phyloP scores from a whole-genome alignment of 805 yeast species.

The Yarrowia porcina region DNA sequence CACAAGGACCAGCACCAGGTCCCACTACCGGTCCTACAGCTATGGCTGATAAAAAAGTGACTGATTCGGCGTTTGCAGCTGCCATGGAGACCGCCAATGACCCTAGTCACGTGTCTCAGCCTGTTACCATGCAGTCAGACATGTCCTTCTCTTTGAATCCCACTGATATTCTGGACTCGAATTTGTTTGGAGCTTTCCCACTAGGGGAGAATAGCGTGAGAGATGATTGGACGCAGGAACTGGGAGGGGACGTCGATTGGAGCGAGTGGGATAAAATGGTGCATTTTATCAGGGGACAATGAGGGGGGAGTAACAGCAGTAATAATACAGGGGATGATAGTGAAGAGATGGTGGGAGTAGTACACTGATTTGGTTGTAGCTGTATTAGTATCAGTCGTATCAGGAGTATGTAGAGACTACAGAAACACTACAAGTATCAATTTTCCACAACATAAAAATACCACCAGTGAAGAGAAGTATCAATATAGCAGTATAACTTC shows the following conservation, averaged over 20 bases:
- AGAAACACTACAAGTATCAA: too few relatives aligned
- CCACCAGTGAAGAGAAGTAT: too few relatives aligned
- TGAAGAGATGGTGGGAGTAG: too few relatives aligned
- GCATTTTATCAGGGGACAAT: constrained; percentile 4
- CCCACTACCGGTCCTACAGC: background rate
- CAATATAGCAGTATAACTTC: too few relatives aligned
- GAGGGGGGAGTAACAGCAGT: too few relatives aligned
- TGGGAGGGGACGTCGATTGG: constrained; percentile 20
- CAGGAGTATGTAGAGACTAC: too few relatives aligned
- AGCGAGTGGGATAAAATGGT: constrained; percentile 25
- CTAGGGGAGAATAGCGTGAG: background rate
- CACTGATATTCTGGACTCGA: constrained; percentile 9
- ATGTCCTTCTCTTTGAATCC: background rate
- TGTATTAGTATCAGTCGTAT: too few relatives aligned
- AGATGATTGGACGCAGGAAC: constrained; percentile 8
- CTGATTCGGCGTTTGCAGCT: background rate
- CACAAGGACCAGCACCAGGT: background rate
- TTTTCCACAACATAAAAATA: too few relatives aligned
- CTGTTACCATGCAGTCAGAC: background rate
- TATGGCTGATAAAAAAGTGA: background rate
- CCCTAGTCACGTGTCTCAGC: background rate
- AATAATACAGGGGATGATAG: too few relatives aligned
- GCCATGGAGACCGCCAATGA: constrained; percentile 1
- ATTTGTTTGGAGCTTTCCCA: background rate
- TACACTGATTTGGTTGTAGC: too few relatives aligned